Percentiles rank a stretch among this genome's conserved stretches.
phyloP scores from a whole-genome alignment of 2,329 filamentous ascomycete species.

The Cordyceps militaris region DNA sequence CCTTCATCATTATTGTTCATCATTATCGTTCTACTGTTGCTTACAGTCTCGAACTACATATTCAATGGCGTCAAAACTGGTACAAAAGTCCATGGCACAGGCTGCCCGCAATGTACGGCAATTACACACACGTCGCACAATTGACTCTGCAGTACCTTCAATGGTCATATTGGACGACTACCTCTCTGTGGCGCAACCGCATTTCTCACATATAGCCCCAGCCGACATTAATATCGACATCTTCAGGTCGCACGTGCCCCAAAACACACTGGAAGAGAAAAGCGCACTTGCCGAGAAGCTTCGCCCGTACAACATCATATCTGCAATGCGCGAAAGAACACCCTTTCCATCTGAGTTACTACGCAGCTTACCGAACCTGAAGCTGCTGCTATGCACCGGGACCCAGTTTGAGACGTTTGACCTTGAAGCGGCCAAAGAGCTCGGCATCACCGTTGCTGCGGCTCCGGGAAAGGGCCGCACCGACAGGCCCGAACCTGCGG shows the following conservation, averaged over 20 bases:
- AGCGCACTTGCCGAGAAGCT: slow-evolving; percentile 52
- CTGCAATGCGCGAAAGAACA: slow-evolving; percentile 59
- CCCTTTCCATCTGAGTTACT: slow-evolving; percentile 50
- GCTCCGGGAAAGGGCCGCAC: slow-evolving; percentile 32
- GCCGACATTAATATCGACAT: slow-evolving; percentile 39
- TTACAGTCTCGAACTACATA: background rate
- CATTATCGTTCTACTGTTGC: too few species aligned
- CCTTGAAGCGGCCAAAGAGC: slow-evolving; percentile 40
- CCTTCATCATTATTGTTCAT: too few species aligned
- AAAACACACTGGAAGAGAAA: slow-evolving; percentile 51
- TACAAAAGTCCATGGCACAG: background rate
- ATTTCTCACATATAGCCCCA: slow-evolving; percentile 44
- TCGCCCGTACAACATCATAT: slow-evolving; percentile 48
- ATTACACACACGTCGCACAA: background rate
- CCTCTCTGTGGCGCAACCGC: slow-evolving; percentile 47
- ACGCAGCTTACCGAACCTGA: slow-evolving; percentile 52
- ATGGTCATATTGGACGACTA: slow-evolving; percentile 67
- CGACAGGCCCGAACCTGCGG: slow-evolving; percentile 14
- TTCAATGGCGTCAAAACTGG: background rate
- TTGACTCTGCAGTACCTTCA: slow-evolving; percentile 6
- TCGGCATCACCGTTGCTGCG: slow-evolving; percentile 44
- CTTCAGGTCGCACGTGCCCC: slow-evolving; percentile 49
- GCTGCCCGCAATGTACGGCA: background rate
- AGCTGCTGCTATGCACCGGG: slow-evolving; percentile 55
- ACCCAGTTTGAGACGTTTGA: slow-evolving; percentile 55